Percentiles rank a stretch among this genome's conserved stretches.
Conservation (phyloP, 2,329 filamentous ascomycete genomes). For the Aspergillus eucalypticola region DNA sequence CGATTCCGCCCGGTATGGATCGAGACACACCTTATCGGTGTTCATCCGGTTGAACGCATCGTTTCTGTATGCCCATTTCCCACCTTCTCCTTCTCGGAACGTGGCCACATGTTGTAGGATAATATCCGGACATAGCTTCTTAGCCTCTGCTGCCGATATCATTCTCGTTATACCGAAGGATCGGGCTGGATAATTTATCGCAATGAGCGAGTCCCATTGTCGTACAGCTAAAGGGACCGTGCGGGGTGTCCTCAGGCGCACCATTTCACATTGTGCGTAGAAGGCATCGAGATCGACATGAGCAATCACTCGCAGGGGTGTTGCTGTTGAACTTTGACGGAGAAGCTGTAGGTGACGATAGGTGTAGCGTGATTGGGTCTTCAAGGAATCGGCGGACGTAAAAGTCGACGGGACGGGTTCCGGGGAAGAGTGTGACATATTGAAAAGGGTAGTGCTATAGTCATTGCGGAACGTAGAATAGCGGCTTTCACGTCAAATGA, state of each 20-base stretch:
- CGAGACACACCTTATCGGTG: conserved; percentile 89
- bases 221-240: conserved; percentile 86
- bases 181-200: conserved; percentile 91
- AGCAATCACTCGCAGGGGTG: conserved; percentile 80
- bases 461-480: conserved; percentile 18
- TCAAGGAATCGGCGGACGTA: conserved; percentile 50
- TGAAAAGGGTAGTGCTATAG: conserved; percentile 7
- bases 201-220: conserved; percentile 94
- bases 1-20: conserved; percentile 85
- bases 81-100: conserved; percentile 84
- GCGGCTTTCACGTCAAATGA: neutral
- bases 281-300: conserved; percentile 97
- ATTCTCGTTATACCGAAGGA: conserved; percentile 77
- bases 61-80: conserved; percentile 83
- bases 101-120: conserved; percentile 92
- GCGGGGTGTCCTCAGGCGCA: conserved; percentile 72
- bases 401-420: conserved; percentile 26
- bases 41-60: conserved; percentile 77
- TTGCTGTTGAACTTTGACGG: conserved; percentile 67
- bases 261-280: conserved; percentile 95
- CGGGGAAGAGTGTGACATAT: conserved; percentile 70
- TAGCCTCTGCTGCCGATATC: conserved; percentile 76
- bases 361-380: conserved; percentile 69
- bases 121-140: conserved; percentile 80
- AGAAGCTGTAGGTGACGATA: conserved; percentile 80